Percentiles rank a stretch among this genome's conserved stretches.
These are phyloP conservation scores for Moringa oleifera DNA, from an alignment of 345 rosid genomes.

Conservation along the genomic window DNA sequence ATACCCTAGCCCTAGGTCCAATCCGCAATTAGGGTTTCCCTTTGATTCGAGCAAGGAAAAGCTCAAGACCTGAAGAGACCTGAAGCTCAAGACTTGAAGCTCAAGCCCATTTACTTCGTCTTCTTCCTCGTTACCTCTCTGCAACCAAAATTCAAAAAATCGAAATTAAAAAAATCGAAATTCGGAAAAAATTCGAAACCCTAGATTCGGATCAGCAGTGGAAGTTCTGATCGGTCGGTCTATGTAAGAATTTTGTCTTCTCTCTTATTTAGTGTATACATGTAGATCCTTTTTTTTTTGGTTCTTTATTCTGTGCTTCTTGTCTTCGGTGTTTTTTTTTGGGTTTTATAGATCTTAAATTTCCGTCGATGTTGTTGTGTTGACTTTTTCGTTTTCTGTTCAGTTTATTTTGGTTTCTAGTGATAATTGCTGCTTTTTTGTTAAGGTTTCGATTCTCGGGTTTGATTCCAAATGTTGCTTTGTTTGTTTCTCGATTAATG, in stretches of 20 bases:
- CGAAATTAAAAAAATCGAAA: too few relatives aligned
- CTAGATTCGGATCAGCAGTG: not conserved
- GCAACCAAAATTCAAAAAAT: conserved; percentile 2
- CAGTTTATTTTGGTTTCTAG: not conserved
- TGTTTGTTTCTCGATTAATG: not conserved
- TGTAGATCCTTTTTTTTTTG: not conserved
- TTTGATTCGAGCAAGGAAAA: conserved; percentile 16
- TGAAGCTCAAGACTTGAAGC: conserved; percentile 4
- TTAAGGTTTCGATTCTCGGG: not conserved
- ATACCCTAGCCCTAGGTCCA: conserved; percentile 30
- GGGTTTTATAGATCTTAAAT: not conserved
- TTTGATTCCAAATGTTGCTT: not conserved
- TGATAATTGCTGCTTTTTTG: not conserved
- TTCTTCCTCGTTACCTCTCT: not conserved
- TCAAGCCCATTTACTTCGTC: conserved; percentile 24
- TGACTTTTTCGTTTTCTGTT: not conserved
- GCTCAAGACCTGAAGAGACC: conserved; percentile 8
- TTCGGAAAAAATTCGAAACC: not conserved
- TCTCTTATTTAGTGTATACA: not conserved
- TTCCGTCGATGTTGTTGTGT: not conserved
- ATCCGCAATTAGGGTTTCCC: conserved; percentile 1
- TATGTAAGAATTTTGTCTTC: not conserved
- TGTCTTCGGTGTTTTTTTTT: not conserved
- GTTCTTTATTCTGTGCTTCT: not conserved
- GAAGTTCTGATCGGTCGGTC: not conserved